phyloP scores from a whole-genome alignment of 2,329 filamentous ascomycete species.

The Nemania serpens region DNA sequence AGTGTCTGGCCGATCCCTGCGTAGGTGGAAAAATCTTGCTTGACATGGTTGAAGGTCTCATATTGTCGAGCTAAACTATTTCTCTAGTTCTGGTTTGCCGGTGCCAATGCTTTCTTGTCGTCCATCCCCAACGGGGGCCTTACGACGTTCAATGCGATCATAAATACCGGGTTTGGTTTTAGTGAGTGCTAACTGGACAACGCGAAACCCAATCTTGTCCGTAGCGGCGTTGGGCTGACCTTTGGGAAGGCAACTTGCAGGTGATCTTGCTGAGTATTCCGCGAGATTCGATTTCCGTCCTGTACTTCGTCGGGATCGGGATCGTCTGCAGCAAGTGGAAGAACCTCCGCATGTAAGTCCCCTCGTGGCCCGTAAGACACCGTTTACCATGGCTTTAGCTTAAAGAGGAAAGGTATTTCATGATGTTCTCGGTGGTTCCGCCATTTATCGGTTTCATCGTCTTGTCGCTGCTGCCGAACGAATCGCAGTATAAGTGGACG shows the following conservation, averaged over 20 bases:
- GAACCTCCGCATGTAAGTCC: conserved; percentile 42
- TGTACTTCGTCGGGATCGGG: conserved; percentile 45
- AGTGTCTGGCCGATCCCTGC: conserved; percentile 44
- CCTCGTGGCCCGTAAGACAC: neutral
- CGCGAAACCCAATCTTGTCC: neutral
- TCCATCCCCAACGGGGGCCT: conserved; percentile 46
- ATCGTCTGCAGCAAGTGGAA: conserved; percentile 41
- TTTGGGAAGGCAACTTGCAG: neutral
- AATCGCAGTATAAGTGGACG: conserved; percentile 43
- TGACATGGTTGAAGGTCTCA: neutral
- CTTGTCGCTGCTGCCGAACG: conserved; percentile 44
- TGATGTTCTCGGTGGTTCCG: conserved; percentile 44
- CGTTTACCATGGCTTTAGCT: neutral
- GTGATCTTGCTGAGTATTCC: neutral
- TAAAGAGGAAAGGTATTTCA: conserved; percentile 41
- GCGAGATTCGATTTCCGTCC: conserved; percentile 38
- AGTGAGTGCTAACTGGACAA: conserved; percentile 32
- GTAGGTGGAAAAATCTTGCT: conserved; percentile 24
- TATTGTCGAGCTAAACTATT: neutral
- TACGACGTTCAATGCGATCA: conserved; percentile 43
- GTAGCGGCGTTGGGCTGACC: neutral
- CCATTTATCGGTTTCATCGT: conserved; percentile 45
- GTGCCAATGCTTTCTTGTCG: conserved; percentile 44
- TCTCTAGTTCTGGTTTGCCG: conserved; percentile 45
- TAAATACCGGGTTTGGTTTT: conserved; percentile 44